A percentile compares a stretch with the other conserved stretches of the same genome.
These are phyloP conservation scores for Piper longum DNA, from an alignment of 164 flowering plant species.

Conservation along the genomic window DNA sequence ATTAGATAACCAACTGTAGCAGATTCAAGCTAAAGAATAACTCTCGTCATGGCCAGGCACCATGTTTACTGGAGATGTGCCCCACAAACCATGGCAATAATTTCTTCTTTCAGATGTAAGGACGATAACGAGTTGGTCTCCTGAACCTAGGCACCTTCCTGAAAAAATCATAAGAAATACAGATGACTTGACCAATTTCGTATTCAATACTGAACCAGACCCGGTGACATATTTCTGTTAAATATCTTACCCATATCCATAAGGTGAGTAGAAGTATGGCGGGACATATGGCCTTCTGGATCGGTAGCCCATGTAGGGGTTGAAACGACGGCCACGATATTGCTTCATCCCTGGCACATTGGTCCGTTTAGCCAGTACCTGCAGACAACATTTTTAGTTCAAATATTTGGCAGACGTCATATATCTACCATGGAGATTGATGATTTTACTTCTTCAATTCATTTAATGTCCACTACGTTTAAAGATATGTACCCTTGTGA, in stretches of 20 bases:
- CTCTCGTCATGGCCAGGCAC: neutral
- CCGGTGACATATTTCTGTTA: too few relatives aligned
- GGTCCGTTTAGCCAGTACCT: slow-evolving; percentile 71
- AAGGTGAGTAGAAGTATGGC: slow-evolving; percentile 28
- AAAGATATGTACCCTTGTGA: too few relatives aligned
- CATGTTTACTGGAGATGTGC: neutral
- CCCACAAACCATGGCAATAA: neutral
- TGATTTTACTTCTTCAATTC: too few relatives aligned
- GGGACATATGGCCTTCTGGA: slow-evolving; percentile 32
- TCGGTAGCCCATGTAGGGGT: slow-evolving; percentile 31
- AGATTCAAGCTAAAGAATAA: too few relatives aligned
- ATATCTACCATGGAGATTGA: too few relatives aligned
- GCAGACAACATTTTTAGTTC: slow-evolving; percentile 1
- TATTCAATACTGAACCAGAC: neutral
- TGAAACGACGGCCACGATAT: slow-evolving; percentile 41
- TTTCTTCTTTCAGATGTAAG: slow-evolving; percentile 25
- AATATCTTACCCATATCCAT: slow-evolving; percentile 43
- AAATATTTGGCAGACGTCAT: neutral
- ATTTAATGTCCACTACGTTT: too few relatives aligned
- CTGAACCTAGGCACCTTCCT: slow-evolving; percentile 59
- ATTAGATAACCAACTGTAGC: too few relatives aligned
- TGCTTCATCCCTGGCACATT: slow-evolving; percentile 74
- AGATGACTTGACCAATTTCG: neutral
- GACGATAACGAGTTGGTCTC: slow-evolving; percentile 56
- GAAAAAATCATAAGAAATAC: slow-evolving; percentile 6